A percentile compares a stretch with the other conserved stretches of the same genome.
Evolutionary conservation across 1,284 basidiomycete genomes (phyloP).

Genomic region (Abortiporus biennis): DNA sequence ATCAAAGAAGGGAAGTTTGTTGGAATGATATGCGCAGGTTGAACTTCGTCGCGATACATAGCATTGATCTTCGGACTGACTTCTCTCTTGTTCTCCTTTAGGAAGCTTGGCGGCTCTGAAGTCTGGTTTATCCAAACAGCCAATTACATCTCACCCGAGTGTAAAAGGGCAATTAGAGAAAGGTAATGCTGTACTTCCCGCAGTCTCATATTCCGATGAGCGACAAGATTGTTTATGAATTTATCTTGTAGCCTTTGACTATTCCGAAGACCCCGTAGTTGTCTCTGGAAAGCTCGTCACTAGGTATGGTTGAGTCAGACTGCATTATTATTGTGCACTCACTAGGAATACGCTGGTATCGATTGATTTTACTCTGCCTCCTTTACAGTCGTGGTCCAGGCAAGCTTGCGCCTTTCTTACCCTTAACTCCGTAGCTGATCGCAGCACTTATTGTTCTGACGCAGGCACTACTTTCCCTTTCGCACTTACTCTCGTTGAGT

Average conservation of each 20-base stretch:
- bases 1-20: slow-evolving; percentile 57
- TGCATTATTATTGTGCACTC: not conserved
- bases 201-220: not conserved
- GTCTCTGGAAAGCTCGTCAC: slow-evolving; percentile 72
- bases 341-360: slow-evolving; percentile 3
- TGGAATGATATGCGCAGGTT: slow-evolving; percentile 82
- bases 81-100: slow-evolving; percentile 19
- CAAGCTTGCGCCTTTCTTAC: slow-evolving; percentile 22
- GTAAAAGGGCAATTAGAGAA: slow-evolving; percentile 59
- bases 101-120: slow-evolving; percentile 67
- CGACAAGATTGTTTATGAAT: not conserved
- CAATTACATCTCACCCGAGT: slow-evolving; percentile 77
- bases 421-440: not conserved
- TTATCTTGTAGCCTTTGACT: slow-evolving; percentile 55
- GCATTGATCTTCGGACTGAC: not conserved
- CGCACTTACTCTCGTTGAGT: slow-evolving; percentile 66
- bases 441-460: slow-evolving; percentile 1
- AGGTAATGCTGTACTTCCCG: too few species aligned
- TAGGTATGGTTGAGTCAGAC: slow-evolving; percentile 57
- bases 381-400: slow-evolving; percentile 69
- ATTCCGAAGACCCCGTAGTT: slow-evolving; percentile 75
- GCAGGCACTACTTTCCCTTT: slow-evolving; percentile 75
- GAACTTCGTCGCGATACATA: slow-evolving; percentile 7
- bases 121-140: slow-evolving; percentile 55
- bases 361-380: not conserved